Conservation (phyloP, 1,139 yeast species). For the Yamadazyma diospyri region DNA sequence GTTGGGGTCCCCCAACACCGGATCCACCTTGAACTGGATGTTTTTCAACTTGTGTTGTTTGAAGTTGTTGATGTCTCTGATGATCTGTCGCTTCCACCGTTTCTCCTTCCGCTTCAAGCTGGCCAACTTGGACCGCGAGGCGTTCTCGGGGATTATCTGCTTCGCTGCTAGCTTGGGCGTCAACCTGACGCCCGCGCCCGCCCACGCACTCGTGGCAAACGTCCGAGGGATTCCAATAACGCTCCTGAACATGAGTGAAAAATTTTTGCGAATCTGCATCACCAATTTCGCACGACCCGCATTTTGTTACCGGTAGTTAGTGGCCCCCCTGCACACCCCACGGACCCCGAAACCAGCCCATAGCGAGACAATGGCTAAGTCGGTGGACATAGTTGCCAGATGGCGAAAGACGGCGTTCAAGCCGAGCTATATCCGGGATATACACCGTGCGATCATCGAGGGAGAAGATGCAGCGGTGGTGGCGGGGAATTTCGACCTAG, state of each 20-base stretch:
- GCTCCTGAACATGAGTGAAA: slow-evolving; percentile 1
- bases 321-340: too few relatives aligned
- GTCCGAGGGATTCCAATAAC: background rate
- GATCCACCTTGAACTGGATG: slow-evolving; percentile 49
- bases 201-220: too few relatives aligned
- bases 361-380: background rate
- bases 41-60: slow-evolving; percentile 36
- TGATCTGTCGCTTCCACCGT: slow-evolving; percentile 41
- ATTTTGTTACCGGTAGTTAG: too few relatives aligned
- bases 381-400: background rate
- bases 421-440: background rate
- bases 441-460: slow-evolving; percentile 9
- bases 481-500: slow-evolving; percentile 13
- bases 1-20: slow-evolving; percentile 70
- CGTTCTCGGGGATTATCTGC: slow-evolving; percentile 24
- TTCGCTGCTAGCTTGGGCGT: slow-evolving; percentile 31
- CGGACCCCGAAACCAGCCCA: too few relatives aligned
- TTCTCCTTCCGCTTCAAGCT: slow-evolving; percentile 39
- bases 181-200: too few relatives aligned
- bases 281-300: background rate
- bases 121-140: slow-evolving; percentile 31
- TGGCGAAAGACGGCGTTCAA: background rate
- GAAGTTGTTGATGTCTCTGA: slow-evolving; percentile 44
- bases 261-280: background rate
- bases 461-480: slow-evolving; percentile 11